Percentiles rank a stretch among this genome's conserved stretches.
Evolutionary conservation across 179 eudicot genomes (phyloP).

Genomic region (Nepenthes alata): DNA sequence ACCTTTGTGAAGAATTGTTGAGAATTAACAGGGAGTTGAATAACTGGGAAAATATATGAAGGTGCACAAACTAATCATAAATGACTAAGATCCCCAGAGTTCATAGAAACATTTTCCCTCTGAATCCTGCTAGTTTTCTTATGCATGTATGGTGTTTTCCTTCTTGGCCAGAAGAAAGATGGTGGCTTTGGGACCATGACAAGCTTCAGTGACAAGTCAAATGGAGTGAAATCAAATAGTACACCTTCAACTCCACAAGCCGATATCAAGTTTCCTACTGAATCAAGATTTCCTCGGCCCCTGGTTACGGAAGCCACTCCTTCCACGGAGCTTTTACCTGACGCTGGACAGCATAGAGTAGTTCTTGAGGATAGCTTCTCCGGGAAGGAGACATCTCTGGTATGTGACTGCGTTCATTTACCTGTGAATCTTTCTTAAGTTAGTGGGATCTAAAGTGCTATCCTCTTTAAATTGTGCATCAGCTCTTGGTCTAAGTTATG

Average conservation of each 20-base stretch:
- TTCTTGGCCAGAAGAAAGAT: constrained; percentile 61
- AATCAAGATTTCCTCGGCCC: constrained; percentile 57
- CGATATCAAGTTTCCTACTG: constrained; percentile 48
- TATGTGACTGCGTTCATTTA: constrained; percentile 18
- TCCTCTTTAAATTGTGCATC: too few relatives aligned
- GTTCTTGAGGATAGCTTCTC: constrained; percentile 44
- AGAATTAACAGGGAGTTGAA: too few relatives aligned
- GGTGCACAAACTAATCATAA: too few relatives aligned
- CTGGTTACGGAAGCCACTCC: constrained; percentile 53
- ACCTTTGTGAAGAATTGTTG: too few relatives aligned
- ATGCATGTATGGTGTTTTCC: constrained; percentile 4
- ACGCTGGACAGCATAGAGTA: constrained; percentile 44
- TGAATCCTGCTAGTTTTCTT: neutral
- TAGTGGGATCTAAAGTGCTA: too few relatives aligned
- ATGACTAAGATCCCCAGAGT: too few relatives aligned
- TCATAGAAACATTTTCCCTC: too few relatives aligned
- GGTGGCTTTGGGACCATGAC: constrained; percentile 51
- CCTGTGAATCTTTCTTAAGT: constrained; percentile 1
- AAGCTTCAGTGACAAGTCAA: constrained; percentile 82
- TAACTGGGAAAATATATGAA: too few relatives aligned
- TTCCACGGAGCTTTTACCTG: constrained; percentile 47
- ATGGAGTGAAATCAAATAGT: constrained; percentile 72
- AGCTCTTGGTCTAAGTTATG: too few relatives aligned
- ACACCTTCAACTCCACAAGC: constrained; percentile 92
- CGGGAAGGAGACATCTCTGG: constrained; percentile 81